phyloP scores from a whole-genome alignment of 371 early-diverging fungal species.

The Lichtheimia ramosa region DNA sequence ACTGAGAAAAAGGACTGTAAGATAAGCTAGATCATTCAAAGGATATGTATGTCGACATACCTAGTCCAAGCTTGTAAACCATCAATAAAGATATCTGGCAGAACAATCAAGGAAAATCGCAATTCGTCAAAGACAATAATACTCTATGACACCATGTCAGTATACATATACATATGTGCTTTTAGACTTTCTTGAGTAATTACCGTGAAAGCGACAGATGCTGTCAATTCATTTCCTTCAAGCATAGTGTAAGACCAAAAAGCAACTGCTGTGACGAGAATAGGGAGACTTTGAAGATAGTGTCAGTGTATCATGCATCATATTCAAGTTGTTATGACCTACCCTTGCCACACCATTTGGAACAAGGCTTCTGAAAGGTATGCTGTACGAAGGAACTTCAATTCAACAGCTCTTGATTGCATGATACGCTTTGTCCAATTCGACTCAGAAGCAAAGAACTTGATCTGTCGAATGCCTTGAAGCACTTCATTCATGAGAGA shows the following conservation, averaged over 20 bases:
- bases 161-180: neutral
- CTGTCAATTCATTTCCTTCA: constrained; percentile 56
- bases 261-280: constrained; percentile 54
- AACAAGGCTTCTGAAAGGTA: constrained; percentile 28
- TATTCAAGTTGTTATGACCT: neutral
- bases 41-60: constrained; percentile 11
- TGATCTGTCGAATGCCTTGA: constrained; percentile 72
- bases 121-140: constrained; percentile 58
- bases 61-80: constrained; percentile 36
- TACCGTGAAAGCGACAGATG: constrained; percentile 65
- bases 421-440: constrained; percentile 44
- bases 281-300: constrained; percentile 40
- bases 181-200: neutral
- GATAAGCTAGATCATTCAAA: neutral
- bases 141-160: constrained; percentile 3
- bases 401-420: constrained; percentile 51
- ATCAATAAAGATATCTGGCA: constrained; percentile 58
- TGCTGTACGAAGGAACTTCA: constrained; percentile 44
- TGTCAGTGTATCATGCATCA: neutral
- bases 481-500: constrained; percentile 57
- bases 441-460: constrained; percentile 67
- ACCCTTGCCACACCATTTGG: constrained; percentile 40
- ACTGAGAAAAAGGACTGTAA: constrained; percentile 16
- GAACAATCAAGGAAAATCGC: constrained; percentile 54
- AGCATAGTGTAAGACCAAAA: constrained; percentile 62